These are phyloP conservation scores for Raffaelea deltoideospora DNA, from an alignment of 2,329 filamentous ascomycete species.

Conservation along the genomic window DNA sequence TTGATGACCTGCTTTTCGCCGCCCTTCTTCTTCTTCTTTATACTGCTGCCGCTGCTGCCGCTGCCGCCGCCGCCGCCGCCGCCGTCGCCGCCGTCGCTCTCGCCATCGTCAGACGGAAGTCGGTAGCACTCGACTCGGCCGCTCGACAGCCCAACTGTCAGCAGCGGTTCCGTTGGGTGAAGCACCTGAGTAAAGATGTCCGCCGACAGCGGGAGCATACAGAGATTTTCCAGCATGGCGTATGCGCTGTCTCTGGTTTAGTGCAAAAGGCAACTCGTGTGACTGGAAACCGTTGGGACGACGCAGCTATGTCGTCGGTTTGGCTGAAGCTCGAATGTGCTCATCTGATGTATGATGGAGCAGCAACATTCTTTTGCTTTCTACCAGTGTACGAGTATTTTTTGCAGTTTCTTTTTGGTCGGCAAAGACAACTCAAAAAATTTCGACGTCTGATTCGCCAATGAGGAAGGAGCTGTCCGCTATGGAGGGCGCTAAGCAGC, in stretches of 20 bases:
- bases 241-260: not conserved
- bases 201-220: slow-evolving; percentile 68
- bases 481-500: too few relatives aligned
- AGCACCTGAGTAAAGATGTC: slow-evolving; percentile 83
- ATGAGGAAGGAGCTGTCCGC: too few relatives aligned
- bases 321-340: too few relatives aligned
- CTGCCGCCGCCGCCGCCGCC: slow-evolving; percentile 36
- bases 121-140: slow-evolving; percentile 79
- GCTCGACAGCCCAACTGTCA: slow-evolving; percentile 71
- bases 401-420: too few relatives aligned
- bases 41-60: slow-evolving; percentile 39
- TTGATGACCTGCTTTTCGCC: slow-evolving; percentile 61
- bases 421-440: too few relatives aligned
- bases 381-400: too few relatives aligned
- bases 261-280: not conserved
- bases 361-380: too few relatives aligned
- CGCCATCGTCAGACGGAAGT: slow-evolving; percentile 40
- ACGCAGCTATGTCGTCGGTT: not conserved
- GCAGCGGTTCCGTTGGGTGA: slow-evolving; percentile 69
- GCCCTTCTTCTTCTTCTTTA: slow-evolving; percentile 25
- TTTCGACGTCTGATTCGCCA: too few relatives aligned
- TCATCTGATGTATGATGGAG: too few relatives aligned
- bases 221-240: slow-evolving; percentile 78
- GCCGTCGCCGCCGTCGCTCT: slow-evolving; percentile 28
- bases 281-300: too few relatives aligned